A percentile compares a stretch with the other conserved stretches of the same genome.
Evolutionary conservation across 306 rosid species (phyloP).

Genomic region (Clitoria ternatea): DNA sequence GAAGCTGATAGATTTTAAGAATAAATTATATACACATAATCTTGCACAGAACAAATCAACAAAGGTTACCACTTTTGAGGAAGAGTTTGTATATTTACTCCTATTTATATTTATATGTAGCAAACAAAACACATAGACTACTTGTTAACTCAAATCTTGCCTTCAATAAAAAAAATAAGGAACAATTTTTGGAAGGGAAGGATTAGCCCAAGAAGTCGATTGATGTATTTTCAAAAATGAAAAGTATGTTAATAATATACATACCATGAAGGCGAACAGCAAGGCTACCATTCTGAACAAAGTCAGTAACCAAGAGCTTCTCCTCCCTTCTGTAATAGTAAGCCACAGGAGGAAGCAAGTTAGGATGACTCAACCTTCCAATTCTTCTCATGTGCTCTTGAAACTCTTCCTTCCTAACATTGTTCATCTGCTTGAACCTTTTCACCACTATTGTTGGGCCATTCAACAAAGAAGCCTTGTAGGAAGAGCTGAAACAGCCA

Average conservation of each 20-base stretch:
- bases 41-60: not conserved
- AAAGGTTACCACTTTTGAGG: not conserved
- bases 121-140: not conserved
- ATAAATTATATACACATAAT: not conserved
- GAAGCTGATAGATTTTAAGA: not conserved
- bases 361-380: slow-evolving; percentile 64
- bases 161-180: not conserved
- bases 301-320: slow-evolving; percentile 71
- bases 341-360: slow-evolving; percentile 84
- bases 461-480: slow-evolving; percentile 59
- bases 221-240: not conserved
- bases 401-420: slow-evolving; percentile 78
- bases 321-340: slow-evolving; percentile 87
- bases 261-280: slow-evolving; percentile 80
- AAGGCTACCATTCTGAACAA: slow-evolving; percentile 54
- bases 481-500: slow-evolving; percentile 82
- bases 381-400: slow-evolving; percentile 79
- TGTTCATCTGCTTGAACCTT: slow-evolving; percentile 89
- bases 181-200: not conserved
- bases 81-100: not conserved
- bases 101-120: not conserved
- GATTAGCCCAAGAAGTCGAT: not conserved
- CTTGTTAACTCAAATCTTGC: not conserved
- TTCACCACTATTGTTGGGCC: slow-evolving; percentile 79
- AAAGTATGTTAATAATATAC: not conserved